Percentiles rank a stretch among this genome's conserved stretches.
These are phyloP conservation scores for Penicillium griseofulvum DNA, from an alignment of 2,329 filamentous ascomycete species.

Conservation along the genomic window DNA sequence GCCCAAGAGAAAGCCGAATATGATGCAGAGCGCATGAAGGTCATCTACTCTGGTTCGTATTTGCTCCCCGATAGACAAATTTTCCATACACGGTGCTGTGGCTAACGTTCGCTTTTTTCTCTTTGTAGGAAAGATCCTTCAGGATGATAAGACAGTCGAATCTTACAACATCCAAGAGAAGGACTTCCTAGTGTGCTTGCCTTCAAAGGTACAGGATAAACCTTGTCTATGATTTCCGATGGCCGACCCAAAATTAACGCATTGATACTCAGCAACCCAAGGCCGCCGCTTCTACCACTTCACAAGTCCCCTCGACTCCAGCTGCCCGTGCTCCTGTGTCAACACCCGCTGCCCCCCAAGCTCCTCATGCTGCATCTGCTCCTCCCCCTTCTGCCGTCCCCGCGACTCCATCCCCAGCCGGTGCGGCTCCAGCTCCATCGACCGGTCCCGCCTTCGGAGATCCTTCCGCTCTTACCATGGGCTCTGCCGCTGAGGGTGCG, in stretches of 20 bases:
- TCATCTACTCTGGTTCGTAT: slow-evolving; percentile 90
- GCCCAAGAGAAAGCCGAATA: slow-evolving; percentile 80
- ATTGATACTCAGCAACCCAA: slow-evolving; percentile 61
- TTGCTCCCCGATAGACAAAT: background rate
- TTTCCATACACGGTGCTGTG: background rate
- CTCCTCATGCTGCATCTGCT: slow-evolving; percentile 54
- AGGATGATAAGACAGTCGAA: slow-evolving; percentile 94
- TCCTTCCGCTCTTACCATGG: slow-evolving; percentile 80
- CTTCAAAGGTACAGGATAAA: slow-evolving; percentile 72
- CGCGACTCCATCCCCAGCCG: slow-evolving; percentile 49
- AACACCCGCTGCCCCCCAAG: slow-evolving; percentile 48
- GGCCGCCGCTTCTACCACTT: slow-evolving; percentile 47
- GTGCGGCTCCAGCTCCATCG: slow-evolving; percentile 39
- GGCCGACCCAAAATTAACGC: background rate
- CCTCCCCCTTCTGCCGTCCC: slow-evolving; percentile 49
- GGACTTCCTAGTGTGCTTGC: slow-evolving; percentile 98
- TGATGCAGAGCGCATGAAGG: slow-evolving; percentile 85
- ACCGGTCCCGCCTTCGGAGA: slow-evolving; percentile 58
- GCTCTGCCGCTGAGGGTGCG: slow-evolving; percentile 74
- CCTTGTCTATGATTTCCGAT: background rate
- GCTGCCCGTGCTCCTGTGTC: slow-evolving; percentile 36
- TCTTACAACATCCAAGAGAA: slow-evolving; percentile 99
- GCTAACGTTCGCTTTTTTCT: slow-evolving; percentile 6
- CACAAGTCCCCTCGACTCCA: slow-evolving; percentile 39
- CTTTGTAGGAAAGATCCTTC: slow-evolving; percentile 83